Evolutionary conservation across 768 basidiomycete genomes (phyloP).

Genomic region (Tylopilus intermedius): DNA sequence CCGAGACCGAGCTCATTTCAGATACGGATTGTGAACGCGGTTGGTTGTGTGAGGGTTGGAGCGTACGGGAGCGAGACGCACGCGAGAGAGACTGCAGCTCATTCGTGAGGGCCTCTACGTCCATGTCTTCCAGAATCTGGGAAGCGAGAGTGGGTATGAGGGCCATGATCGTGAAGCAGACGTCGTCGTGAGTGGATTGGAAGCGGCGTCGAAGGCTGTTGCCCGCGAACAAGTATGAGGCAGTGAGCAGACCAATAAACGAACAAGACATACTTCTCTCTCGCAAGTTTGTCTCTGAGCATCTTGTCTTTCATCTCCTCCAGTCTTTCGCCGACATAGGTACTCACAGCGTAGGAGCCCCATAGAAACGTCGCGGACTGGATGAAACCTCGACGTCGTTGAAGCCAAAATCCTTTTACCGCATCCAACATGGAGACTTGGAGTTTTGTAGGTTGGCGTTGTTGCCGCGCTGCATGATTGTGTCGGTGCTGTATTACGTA

Average conservation of each 20-base stretch:
- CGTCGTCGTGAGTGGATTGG: slow-evolving; percentile 70
- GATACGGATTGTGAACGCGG: slow-evolving; percentile 32
- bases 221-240: slow-evolving; percentile 2
- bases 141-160: slow-evolving; percentile 61
- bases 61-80: slow-evolving; percentile 22
- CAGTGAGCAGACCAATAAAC: neutral
- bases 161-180: slow-evolving; percentile 69
- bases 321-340: slow-evolving; percentile 57
- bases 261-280: slow-evolving; percentile 42
- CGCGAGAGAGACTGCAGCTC: slow-evolving; percentile 47
- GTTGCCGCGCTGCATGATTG: no score
- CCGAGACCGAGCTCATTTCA: slow-evolving; percentile 35
- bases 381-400: slow-evolving; percentile 42
- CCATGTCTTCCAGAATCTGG: slow-evolving; percentile 66
- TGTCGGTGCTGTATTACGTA: no score
- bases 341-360: slow-evolving; percentile 56
- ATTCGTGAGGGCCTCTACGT: slow-evolving; percentile 66
- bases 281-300: slow-evolving; percentile 55
- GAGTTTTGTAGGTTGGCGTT: no score
- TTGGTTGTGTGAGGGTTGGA: slow-evolving; percentile 7
- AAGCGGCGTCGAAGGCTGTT: slow-evolving; percentile 68
- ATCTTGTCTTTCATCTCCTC: slow-evolving; percentile 63
- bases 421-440: slow-evolving; percentile 37
- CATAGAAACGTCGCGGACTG: slow-evolving; percentile 52
- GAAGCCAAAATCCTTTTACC: slow-evolving; percentile 44